phyloP scores from a whole-genome alignment of 352 stramenopile genomes.

The Aphanomyces cochlioides region DNA sequence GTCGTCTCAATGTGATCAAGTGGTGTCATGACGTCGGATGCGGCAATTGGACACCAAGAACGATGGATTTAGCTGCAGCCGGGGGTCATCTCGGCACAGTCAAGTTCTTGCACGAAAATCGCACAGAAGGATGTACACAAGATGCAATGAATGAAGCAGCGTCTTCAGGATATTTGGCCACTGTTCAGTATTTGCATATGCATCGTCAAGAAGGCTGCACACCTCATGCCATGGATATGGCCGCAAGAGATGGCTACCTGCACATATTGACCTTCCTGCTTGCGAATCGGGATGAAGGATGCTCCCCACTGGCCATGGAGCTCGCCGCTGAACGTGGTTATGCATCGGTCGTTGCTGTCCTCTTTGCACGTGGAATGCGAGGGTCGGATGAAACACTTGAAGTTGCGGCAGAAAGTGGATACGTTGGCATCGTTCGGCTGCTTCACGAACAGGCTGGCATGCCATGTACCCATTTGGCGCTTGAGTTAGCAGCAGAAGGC shows the following conservation, averaged over 20 bases:
- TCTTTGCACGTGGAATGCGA: background rate
- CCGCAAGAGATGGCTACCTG: constrained; percentile 3
- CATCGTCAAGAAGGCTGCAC: background rate
- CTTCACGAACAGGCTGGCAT: background rate
- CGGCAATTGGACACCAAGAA: background rate
- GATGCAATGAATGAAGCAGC: constrained; percentile 11
- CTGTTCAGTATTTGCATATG: background rate
- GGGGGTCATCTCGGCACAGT: background rate
- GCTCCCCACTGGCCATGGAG: background rate
- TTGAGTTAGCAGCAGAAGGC: background rate
- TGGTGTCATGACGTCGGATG: background rate
- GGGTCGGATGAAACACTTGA: background rate
- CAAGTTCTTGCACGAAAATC: background rate
- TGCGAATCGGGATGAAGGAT: background rate
- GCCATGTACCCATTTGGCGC: background rate
- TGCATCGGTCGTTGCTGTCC: background rate
- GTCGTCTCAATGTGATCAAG: background rate
- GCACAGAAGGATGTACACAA: background rate
- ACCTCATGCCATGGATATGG: background rate
- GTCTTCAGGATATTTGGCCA: background rate
- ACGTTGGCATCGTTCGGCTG: background rate
- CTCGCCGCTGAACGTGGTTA: background rate
- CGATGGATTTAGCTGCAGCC: background rate
- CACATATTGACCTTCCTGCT: constrained; percentile 2
- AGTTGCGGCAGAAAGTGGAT: background rate